phyloP scores from a whole-genome alignment of 2,329 filamentous ascomycete species.

The Cladosporium colombiae region DNA sequence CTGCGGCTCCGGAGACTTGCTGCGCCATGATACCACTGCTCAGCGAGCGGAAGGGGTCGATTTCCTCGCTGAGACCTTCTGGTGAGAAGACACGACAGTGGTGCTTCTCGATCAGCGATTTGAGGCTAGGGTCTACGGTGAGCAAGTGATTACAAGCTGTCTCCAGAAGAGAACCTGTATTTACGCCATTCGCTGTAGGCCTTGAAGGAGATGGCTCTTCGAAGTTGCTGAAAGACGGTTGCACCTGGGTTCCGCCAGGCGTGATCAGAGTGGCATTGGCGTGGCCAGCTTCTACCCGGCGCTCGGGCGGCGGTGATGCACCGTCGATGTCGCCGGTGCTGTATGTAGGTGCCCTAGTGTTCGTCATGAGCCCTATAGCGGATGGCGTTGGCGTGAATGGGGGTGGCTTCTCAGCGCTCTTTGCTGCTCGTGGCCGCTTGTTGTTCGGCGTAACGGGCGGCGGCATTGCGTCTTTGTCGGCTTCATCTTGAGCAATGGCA shows the following conservation, averaged over 20 bases:
- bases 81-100: constrained; percentile 78
- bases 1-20: constrained; percentile 92
- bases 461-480: constrained; percentile 26
- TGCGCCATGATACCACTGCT: constrained; percentile 90
- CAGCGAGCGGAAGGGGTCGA: constrained; percentile 86
- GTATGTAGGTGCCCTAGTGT: constrained; percentile 38
- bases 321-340: constrained; percentile 45
- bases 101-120: constrained; percentile 70
- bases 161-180: constrained; percentile 64
- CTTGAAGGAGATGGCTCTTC: constrained; percentile 40
- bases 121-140: constrained; percentile 69
- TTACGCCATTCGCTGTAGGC: constrained; percentile 40
- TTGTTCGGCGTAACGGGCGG: constrained; percentile 36
- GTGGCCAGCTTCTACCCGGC: constrained; percentile 62
- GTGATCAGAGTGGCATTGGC: constrained; percentile 74
- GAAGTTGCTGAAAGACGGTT: constrained; percentile 50
- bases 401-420: constrained; percentile 33
- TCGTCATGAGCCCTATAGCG: constrained; percentile 50
- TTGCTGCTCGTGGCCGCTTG: constrained; percentile 33
- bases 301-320: constrained; percentile 39
- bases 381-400: constrained; percentile 53
- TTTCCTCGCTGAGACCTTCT: constrained; percentile 75
- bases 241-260: constrained; percentile 65
- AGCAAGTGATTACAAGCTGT: constrained; percentile 76
- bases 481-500: constrained; percentile 17